Conservation (phyloP, 2,329 filamentous ascomycete genomes). For the Hymenoscyphus fraxineus region DNA sequence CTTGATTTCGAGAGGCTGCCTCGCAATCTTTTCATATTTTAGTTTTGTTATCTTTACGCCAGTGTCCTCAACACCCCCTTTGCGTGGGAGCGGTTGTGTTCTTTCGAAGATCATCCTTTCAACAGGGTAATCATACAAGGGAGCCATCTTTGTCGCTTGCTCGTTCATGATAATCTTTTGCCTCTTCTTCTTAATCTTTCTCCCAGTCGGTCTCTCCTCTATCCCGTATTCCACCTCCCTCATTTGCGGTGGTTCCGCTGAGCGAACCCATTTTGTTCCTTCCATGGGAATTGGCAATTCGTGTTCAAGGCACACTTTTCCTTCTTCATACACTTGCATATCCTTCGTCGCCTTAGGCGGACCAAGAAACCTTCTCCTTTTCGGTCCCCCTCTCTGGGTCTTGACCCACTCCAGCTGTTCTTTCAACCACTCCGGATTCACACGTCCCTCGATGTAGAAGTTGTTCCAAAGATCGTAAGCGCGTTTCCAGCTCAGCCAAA, state of each 20-base stretch:
- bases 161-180: neutral
- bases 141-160: no score
- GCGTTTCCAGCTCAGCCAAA: slow-evolving; percentile 32
- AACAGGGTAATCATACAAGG: neutral
- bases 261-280: neutral
- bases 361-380: neutral
- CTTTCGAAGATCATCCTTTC: neutral
- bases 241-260: neutral
- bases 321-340: neutral
- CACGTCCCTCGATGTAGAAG: slow-evolving; percentile 30
- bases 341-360: neutral
- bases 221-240: neutral
- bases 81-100: neutral
- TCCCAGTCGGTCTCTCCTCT: neutral
- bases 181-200: neutral
- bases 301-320: neutral
- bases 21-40: no score
- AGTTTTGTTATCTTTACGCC: no score
- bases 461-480: slow-evolving; percentile 35
- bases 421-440: slow-evolving; percentile 23
- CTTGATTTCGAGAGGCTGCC: no score
- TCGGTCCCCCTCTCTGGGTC: neutral
- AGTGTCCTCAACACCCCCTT: neutral
- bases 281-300: neutral
- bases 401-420: slow-evolving; percentile 2